These are phyloP conservation scores for Vanrija sp. DNA, from an alignment of 1,284 basidiomycete genomes.

Conservation along the genomic window DNA sequence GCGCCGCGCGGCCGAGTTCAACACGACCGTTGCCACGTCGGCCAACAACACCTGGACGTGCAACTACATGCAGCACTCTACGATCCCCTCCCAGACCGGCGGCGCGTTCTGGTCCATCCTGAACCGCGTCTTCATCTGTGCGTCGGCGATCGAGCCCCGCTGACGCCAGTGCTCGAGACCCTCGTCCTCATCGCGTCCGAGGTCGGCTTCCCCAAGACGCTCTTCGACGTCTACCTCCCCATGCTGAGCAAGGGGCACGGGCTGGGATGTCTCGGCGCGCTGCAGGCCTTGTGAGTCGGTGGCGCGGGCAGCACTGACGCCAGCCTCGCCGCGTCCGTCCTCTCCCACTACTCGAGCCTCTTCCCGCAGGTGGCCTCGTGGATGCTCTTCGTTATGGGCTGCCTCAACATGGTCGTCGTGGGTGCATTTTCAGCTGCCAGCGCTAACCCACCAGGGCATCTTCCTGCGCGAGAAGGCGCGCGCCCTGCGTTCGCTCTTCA, in stretches of 20 bases:
- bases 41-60: constrained; percentile 35
- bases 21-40: background rate
- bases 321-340: constrained; percentile 67
- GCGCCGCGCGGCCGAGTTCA: background rate
- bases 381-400: constrained; percentile 78
- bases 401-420: constrained; percentile 68
- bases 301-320: background rate
- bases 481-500: constrained; percentile 41
- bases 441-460: constrained; percentile 29
- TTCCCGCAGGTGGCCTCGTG: constrained; percentile 79
- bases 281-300: constrained; percentile 66
- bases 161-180: constrained; percentile 58
- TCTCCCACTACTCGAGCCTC: constrained; percentile 71
- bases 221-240: constrained; percentile 78
- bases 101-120: constrained; percentile 82
- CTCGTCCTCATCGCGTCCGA: constrained; percentile 71
- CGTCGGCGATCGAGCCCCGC: constrained; percentile 4
- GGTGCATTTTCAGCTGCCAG: too few species aligned
- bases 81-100: constrained; percentile 78
- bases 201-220: constrained; percentile 64
- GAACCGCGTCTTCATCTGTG: constrained; percentile 68
- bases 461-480: constrained; percentile 40
- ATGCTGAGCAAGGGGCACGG: constrained; percentile 77
- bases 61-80: constrained; percentile 66
- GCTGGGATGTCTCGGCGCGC: constrained; percentile 72